These are phyloP conservation scores for Lithospermum erythrorhizon DNA, from an alignment of 257 asterid species.

Conservation along the genomic window DNA sequence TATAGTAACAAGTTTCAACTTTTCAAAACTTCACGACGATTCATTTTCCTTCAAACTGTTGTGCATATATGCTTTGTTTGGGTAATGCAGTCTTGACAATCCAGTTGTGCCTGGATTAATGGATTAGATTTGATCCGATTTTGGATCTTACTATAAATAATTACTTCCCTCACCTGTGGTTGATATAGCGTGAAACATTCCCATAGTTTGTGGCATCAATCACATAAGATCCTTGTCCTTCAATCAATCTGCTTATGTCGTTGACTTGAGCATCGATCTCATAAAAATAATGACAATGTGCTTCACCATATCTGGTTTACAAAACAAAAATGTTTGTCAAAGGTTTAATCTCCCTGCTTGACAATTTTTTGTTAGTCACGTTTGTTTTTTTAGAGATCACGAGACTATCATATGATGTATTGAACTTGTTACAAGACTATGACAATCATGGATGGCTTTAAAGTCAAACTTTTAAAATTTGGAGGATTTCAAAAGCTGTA, in stretches of 20 bases:
- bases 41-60: too few species aligned
- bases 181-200: slow-evolving; percentile 89
- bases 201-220: slow-evolving; percentile 85
- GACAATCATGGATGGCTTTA: too few species aligned
- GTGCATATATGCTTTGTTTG: too few species aligned
- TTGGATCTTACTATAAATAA: background rate
- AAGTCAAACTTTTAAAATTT: too few species aligned
- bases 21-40: too few species aligned
- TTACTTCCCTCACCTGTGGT: slow-evolving; percentile 63
- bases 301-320: slow-evolving; percentile 44
- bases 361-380: too few species aligned
- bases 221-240: slow-evolving; percentile 60
- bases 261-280: slow-evolving; percentile 64
- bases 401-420: too few species aligned
- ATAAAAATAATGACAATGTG: slow-evolving; percentile 51
- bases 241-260: slow-evolving; percentile 80
- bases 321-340: slow-evolving; percentile 11
- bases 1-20: too few species aligned
- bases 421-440: too few species aligned
- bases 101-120: too few species aligned
- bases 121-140: background rate
- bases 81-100: too few species aligned
- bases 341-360: background rate
- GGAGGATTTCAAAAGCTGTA: background rate
- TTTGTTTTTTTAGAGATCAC: too few species aligned